Evolutionary conservation across 805 yeast species (phyloP), one percentile per base, ranked within the genome.

Genomic region (Candida ficus): DNA sequence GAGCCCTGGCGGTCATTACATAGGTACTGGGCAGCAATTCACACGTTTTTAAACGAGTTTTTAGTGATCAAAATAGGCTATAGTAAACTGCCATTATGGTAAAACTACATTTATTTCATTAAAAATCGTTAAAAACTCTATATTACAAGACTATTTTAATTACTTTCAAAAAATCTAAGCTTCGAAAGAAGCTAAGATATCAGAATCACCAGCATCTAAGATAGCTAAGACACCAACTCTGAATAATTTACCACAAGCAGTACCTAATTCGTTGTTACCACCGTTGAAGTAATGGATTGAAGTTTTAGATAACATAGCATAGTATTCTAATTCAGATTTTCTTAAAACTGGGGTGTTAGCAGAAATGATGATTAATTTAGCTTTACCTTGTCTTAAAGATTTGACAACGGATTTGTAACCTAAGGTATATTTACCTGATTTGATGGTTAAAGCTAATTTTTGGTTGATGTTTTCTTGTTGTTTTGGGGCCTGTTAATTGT

Each of bases 201-300:
- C 99, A 64, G 99, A 93, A 79, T 93, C 99, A 90, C 99, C 99
- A 63, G 96, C 96, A 64, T 93, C 99, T 66, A 91, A 77, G 64
- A 93, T 72, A 65, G 97, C 78, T 65, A 93, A 77, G 66, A 90
- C 91, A 80, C 98, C 98, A 63, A 93, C 98, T 80, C 97, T 88
- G 96, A 93, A 93, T 67, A 93, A 88, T 76, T 87, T 91, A 90
- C 99, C 99, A 78, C 96, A 91, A 62, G 96, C 96, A 63, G 99
- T 93, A 80, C 97, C 98, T 68, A 91, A 87, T 79, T 91, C 98
- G 78, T 91, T 91, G 96, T 91, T 91, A 74, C 96, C 95, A 80
- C 97, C 98, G 76, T 83, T 93, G 95, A 90, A 93, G 90, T 90
- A 95, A 93, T 91, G 90, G 54, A 74, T 76, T 67, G 79, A 80